Conservation (phyloP, 192 early-diverging fungal genomes). For the Podila minutissima region DNA sequence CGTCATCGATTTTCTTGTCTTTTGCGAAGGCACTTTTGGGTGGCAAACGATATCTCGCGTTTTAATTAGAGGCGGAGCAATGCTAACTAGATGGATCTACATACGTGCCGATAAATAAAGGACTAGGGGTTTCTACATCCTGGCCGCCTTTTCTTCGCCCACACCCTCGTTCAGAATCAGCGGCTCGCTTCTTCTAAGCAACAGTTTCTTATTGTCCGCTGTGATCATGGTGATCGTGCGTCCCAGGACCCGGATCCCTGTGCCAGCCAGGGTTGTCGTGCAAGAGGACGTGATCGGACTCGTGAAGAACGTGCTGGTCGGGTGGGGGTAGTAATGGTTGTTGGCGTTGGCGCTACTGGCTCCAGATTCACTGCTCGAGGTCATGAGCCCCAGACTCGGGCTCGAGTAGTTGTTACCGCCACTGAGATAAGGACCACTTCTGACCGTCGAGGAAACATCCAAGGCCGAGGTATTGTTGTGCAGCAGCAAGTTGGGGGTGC, state of each 20-base stretch:
- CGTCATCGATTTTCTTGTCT: too few relatives aligned
- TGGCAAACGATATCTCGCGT: too few relatives aligned
- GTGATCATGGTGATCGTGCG: slow-evolving; percentile 35
- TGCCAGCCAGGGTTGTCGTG: slow-evolving; percentile 32
- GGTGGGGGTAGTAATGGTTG: neutral
- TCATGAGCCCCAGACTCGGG: neutral
- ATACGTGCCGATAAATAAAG: too few relatives aligned
- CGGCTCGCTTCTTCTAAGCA: slow-evolving; percentile 29
- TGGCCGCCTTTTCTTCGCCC: slow-evolving; percentile 44
- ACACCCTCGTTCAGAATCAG: slow-evolving; percentile 38
- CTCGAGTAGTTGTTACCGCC: neutral
- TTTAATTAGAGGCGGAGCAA: too few relatives aligned
- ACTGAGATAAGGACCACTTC: neutral
- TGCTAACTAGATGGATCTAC: too few relatives aligned
- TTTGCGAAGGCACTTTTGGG: too few relatives aligned
- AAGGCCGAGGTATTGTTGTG: neutral
- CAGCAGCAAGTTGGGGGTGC: neutral
- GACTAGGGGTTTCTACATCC: slow-evolving; percentile 10
- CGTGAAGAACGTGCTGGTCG: slow-evolving; percentile 23
- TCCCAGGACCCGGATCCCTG: slow-evolving; percentile 27
- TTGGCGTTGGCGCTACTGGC: neutral
- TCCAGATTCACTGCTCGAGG: neutral
- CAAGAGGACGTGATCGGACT: slow-evolving; percentile 36
- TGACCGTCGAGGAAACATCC: neutral
- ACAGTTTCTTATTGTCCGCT: slow-evolving; percentile 14